These are phyloP conservation scores for Neurospora sp. DNA, from an alignment of 495 filamentous ascomycete species.

Conservation along the genomic window DNA sequence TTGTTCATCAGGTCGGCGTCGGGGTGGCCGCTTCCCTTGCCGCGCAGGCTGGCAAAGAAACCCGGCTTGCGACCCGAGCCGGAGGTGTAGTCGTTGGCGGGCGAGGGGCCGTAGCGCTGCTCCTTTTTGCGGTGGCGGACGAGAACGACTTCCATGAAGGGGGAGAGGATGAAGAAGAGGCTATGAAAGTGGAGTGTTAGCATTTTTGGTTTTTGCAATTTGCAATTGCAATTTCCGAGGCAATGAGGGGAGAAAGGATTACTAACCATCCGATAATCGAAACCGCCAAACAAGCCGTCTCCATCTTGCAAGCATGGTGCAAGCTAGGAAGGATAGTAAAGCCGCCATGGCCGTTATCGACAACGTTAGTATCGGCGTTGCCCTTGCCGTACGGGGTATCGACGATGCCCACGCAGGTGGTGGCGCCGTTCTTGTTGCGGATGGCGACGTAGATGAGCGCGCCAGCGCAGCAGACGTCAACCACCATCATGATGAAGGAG, in stretches of 20 bases:
- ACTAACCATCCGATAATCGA: constrained; percentile 70
- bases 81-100: constrained; percentile 54
- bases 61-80: constrained; percentile 21
- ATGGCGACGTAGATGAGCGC: constrained; percentile 53
- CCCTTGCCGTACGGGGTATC: constrained; percentile 60
- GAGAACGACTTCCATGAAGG: constrained; percentile 51
- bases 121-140: constrained; percentile 65
- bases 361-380: constrained; percentile 29
- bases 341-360: constrained; percentile 27
- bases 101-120: constrained; percentile 68
- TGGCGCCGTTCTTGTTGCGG: constrained; percentile 51
- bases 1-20: constrained; percentile 14
- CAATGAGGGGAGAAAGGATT: not conserved
- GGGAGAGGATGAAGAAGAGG: constrained; percentile 57
- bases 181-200: constrained; percentile 26
- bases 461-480: constrained; percentile 49
- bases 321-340: constrained; percentile 36
- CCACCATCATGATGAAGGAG: constrained; percentile 57
- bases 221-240: not conserved
- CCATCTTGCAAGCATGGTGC: constrained; percentile 53
- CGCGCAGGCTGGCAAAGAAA: constrained; percentile 21
- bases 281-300: constrained; percentile 67
- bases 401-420: constrained; percentile 50
- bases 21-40: not conserved
- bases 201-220: not conserved